These are phyloP conservation scores for Pseudopyricularia cyperi DNA, from an alignment of 2,329 filamentous ascomycete species.

Conservation along the genomic window DNA sequence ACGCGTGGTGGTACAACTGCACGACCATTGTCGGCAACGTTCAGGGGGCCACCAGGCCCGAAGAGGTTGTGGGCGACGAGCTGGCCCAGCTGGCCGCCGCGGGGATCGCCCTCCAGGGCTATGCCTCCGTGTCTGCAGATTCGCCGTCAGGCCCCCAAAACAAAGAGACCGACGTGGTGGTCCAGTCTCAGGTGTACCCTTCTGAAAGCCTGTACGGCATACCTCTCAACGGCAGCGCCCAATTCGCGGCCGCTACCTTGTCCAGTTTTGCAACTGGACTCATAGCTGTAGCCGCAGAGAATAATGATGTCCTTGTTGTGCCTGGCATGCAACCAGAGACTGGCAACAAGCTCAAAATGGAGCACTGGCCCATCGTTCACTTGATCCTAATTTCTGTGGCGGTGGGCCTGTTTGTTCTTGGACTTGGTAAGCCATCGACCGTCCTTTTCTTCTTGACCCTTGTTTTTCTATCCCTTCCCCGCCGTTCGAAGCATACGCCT, in stretches of 20 bases:
- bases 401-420: conserved; percentile 8
- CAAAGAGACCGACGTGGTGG: conserved; percentile 9
- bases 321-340: conserved; percentile 17
- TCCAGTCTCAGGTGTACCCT: conserved; percentile 27
- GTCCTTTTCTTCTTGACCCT: too few species aligned
- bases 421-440: not conserved
- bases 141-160: not conserved
- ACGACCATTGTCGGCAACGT: conserved; percentile 22
- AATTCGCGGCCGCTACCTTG: conserved; percentile 9
- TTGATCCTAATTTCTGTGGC: conserved; percentile 13
- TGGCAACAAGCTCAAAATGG: conserved; percentile 18
- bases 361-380: conserved; percentile 16
- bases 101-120: conserved; percentile 27
- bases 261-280: conserved; percentile 22
- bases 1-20: conserved; percentile 28
- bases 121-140: conserved; percentile 10
- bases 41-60: conserved; percentile 2
- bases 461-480: not conserved
- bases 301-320: conserved; percentile 13
- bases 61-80: conserved; percentile 15
- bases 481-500: not conserved
- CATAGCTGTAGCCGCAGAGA: conserved; percentile 18
- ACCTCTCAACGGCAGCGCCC: conserved; percentile 14
- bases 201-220: conserved; percentile 23
- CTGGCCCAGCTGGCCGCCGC: conserved; percentile 20